These are phyloP conservation scores for Trichomonascaceae sp. DNA, from an alignment of 1,139 yeast species.

Conservation along the genomic window DNA sequence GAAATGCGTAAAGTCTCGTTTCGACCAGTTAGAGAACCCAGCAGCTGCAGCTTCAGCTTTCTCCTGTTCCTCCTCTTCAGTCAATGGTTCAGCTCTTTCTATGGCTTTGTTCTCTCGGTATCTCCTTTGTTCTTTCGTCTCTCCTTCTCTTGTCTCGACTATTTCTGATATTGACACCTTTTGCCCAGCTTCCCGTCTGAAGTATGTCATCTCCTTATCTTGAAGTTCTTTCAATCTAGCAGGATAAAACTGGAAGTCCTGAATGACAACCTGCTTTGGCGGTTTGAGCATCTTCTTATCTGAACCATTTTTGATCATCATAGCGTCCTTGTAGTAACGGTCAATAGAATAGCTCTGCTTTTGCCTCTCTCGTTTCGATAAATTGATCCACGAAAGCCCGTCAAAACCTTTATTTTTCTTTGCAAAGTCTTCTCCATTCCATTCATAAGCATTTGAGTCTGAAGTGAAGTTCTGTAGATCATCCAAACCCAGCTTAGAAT, in stretches of 20 bases:
- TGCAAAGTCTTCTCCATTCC: conserved; percentile 95
- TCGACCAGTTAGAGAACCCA: conserved; percentile 79
- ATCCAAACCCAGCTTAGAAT: conserved; percentile 80
- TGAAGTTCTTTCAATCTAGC: conserved; percentile 56
- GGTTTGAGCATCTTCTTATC: conserved; percentile 46
- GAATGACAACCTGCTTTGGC: conserved; percentile 49
- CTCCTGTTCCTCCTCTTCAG: conserved; percentile 65
- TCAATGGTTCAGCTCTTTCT: conserved; percentile 54
- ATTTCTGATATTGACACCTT: conserved; percentile 49
- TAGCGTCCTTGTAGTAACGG: conserved; percentile 77
- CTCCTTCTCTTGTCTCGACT: conserved; percentile 37
- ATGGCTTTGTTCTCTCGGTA: conserved; percentile 57
- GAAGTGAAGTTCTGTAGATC: conserved; percentile 87
- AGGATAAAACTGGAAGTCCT: conserved; percentile 88
- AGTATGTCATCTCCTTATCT: conserved; percentile 72
- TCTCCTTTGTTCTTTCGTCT: conserved; percentile 55
- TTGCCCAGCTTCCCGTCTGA: conserved; percentile 64
- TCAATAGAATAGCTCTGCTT: conserved; percentile 87
- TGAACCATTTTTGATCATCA: conserved; percentile 34
- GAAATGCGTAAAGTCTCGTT: conserved; percentile 84
- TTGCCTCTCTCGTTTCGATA: conserved; percentile 81
- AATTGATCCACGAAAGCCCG: conserved; percentile 68
- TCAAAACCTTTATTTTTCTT: conserved; percentile 44
- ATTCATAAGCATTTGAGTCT: conserved; percentile 82
- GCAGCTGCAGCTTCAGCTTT: conserved; percentile 55